phyloP scores from a whole-genome alignment of 768 basidiomycete genomes.

The Dioszegia hungarica region DNA sequence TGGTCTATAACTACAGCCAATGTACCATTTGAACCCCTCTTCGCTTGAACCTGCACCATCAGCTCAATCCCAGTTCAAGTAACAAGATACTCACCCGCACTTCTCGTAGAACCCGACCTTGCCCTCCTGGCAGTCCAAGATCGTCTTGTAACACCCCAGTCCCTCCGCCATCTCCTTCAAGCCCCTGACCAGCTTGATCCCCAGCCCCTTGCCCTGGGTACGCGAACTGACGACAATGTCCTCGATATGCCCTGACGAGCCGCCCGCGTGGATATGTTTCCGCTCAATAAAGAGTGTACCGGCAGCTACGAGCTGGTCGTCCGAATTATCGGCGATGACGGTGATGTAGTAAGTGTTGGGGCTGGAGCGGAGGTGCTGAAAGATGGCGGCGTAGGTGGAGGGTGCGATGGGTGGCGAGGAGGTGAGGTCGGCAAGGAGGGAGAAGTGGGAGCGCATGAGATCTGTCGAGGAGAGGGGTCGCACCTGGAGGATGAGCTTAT shows the following conservation, averaged over 20 bases:
- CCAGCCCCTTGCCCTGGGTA: conserved; percentile 86
- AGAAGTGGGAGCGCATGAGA: conserved; percentile 73
- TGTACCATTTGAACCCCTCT: conserved; percentile 7
- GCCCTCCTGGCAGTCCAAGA: conserved; percentile 81
- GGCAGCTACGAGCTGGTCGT: conserved; percentile 75
- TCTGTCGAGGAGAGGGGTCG: conserved; percentile 89
- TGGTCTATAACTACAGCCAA: background rate
- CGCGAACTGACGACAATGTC: conserved; percentile 89
- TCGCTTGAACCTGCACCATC: background rate
- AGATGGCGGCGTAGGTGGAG: conserved; percentile 63
- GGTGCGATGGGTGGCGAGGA: conserved; percentile 65
- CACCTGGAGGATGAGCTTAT: conserved; percentile 44
- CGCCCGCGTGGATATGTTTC: conserved; percentile 82
- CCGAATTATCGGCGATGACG: conserved; percentile 69
- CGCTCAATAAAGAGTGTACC: conserved; percentile 84
- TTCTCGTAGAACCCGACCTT: conserved; percentile 96
- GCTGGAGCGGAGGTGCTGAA: conserved; percentile 33
- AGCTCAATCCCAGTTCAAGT: background rate
- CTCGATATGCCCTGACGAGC: conserved; percentile 88
- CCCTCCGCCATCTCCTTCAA: conserved; percentile 73
- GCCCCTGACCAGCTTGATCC: conserved; percentile 75
- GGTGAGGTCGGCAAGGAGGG: conserved; percentile 68
- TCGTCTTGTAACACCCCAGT: conserved; percentile 87
- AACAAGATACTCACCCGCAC: conserved; percentile 61
- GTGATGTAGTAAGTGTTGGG: conserved; percentile 70